Conservation (phyloP, 257 asterid genomes). For the Cinchona pubescens region DNA sequence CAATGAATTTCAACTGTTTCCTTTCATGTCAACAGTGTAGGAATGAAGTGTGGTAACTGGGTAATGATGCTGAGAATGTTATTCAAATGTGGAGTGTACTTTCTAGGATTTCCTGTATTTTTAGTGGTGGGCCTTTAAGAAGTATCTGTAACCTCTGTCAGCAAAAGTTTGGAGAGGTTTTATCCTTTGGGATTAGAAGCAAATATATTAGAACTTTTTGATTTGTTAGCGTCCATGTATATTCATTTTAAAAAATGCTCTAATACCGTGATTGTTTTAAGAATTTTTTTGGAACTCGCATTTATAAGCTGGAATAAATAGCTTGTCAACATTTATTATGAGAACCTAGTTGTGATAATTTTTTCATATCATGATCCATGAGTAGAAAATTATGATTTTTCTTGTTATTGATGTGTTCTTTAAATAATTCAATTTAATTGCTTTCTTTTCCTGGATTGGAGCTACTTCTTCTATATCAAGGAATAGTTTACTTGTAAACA, state of each 20-base stretch:
- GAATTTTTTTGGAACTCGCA: not conserved
- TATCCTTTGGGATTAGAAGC: too few species aligned
- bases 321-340: not conserved
- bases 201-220: not conserved
- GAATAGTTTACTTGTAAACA: not conserved
- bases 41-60: too few species aligned
- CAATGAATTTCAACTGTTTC: not conserved
- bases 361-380: not conserved
- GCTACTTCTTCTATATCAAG: not conserved
- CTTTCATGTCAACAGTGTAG: not conserved
- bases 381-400: not conserved
- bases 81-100: not conserved
- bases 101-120: not conserved
- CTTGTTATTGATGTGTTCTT: not conserved
- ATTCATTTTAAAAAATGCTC: not conserved
- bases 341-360: not conserved
- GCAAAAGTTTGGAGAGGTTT: not conserved
- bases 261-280: not conserved
- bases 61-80: too few species aligned
- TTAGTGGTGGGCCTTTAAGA: not conserved
- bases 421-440: not conserved
- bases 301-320: too few species aligned
- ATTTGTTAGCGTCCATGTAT: not conserved
- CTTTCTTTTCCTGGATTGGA: not conserved
- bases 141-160: not conserved